Evolutionary conservation across 2,329 filamentous ascomycete species (phyloP).

Genomic region (Penicillium sp.): DNA sequence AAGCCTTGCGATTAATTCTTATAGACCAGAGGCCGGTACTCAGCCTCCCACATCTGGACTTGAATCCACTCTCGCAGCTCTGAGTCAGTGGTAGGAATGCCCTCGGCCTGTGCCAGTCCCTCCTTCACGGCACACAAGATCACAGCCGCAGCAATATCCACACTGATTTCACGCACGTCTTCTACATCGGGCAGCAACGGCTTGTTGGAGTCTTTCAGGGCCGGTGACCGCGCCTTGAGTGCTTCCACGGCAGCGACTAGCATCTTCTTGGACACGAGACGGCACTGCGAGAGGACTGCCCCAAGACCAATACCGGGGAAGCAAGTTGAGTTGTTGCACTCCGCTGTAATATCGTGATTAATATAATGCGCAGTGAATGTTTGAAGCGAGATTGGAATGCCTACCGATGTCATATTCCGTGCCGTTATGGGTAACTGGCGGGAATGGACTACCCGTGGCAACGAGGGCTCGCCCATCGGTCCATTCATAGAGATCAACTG

Average conservation of each 20-base stretch:
- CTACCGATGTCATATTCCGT: slow-evolving; percentile 56
- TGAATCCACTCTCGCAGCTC: slow-evolving; percentile 44
- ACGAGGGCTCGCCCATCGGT: slow-evolving; percentile 74
- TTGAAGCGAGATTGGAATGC: slow-evolving; percentile 11
- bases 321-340: slow-evolving; percentile 85
- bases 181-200: slow-evolving; percentile 75
- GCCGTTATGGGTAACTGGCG: slow-evolving; percentile 64
- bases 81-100: slow-evolving; percentile 56
- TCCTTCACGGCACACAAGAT: slow-evolving; percentile 71
- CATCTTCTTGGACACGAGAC: slow-evolving; percentile 71
- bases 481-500: slow-evolving; percentile 74
- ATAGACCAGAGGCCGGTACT: slow-evolving; percentile 34
- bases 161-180: slow-evolving; percentile 71
- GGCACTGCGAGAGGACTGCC: slow-evolving; percentile 67
- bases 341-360: slow-evolving; percentile 50
- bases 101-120: slow-evolving; percentile 62
- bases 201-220: slow-evolving; percentile 61
- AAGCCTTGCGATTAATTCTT: neutral
- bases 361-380: neutral
- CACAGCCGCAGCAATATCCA: slow-evolving; percentile 73
- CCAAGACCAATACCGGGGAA: slow-evolving; percentile 87
- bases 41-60: slow-evolving; percentile 46
- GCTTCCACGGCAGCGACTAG: slow-evolving; percentile 76
- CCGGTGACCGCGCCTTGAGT: slow-evolving; percentile 69
- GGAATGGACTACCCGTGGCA: slow-evolving; percentile 81